Conservation (phyloP, 1,284 basidiomycete species). For the Phellopilus nigrolimitatus region DNA sequence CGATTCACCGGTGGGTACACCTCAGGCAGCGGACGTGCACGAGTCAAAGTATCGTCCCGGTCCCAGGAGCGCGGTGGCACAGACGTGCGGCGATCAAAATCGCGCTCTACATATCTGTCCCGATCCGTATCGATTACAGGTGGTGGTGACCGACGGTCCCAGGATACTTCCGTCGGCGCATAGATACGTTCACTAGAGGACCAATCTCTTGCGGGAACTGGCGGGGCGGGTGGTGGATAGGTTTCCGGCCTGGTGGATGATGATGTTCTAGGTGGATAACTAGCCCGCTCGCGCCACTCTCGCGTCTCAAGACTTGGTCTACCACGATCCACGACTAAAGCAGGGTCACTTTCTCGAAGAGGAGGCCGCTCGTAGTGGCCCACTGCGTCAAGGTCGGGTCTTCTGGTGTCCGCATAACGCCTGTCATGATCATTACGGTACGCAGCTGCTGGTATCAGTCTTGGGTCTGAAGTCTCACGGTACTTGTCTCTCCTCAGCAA, state of each 20-base stretch:
- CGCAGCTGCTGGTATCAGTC: not conserved
- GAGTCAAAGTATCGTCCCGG: slow-evolving; percentile 5
- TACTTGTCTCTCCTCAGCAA: not conserved
- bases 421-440: slow-evolving; percentile 8
- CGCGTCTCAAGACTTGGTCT: slow-evolving; percentile 11
- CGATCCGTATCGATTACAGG: not conserved
- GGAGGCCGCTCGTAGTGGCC: not conserved
- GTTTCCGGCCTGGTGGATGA: not conserved
- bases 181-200: slow-evolving; percentile 7
- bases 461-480: slow-evolving; percentile 1
- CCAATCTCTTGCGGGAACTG: slow-evolving; percentile 9
- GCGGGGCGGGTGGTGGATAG: not conserved
- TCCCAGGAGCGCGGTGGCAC: slow-evolving; percentile 18
- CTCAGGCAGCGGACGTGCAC: slow-evolving; percentile 11
- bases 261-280: slow-evolving; percentile 5
- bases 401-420: not conserved
- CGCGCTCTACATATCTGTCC: slow-evolving; percentile 8
- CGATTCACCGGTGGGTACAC: slow-evolving; percentile 9
- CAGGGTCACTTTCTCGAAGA: slow-evolving; percentile 3
- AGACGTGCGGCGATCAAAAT: slow-evolving; percentile 11
- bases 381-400: not conserved
- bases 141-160: not conserved
- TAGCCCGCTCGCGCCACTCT: slow-evolving; percentile 18
- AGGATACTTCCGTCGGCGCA: not conserved
- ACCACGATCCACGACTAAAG: slow-evolving; percentile 4